Percentiles rank a stretch among this genome's conserved stretches.
Evolutionary conservation across 2,329 filamentous ascomycete genomes (phyloP).

Genomic region (Kalaharituber pfeilii): DNA sequence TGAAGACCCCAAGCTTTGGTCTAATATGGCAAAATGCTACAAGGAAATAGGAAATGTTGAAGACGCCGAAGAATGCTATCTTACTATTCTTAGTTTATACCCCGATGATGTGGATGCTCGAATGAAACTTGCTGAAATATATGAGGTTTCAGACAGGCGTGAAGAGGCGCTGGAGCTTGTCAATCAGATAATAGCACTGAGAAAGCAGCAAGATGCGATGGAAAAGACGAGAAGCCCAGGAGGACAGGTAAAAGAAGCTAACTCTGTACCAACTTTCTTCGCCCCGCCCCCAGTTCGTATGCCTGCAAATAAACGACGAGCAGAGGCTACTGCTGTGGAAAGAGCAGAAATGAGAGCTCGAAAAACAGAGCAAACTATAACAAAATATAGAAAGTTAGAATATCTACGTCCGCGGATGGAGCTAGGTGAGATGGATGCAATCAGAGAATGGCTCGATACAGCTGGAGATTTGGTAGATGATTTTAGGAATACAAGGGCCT

Average conservation of each 20-base stretch:
- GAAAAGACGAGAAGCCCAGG: background rate
- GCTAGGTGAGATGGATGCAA: slow-evolving; percentile 33
- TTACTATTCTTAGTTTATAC: slow-evolving; percentile 55
- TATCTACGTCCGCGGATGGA: slow-evolving; percentile 34
- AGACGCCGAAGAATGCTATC: slow-evolving; percentile 61
- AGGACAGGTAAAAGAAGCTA: background rate
- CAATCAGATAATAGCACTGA: slow-evolving; percentile 54
- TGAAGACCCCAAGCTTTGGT: slow-evolving; percentile 36
- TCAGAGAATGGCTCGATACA: slow-evolving; percentile 41
- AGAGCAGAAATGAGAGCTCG: slow-evolving; percentile 26
- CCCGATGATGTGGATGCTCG: slow-evolving; percentile 57
- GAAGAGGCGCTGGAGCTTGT: slow-evolving; percentile 63
- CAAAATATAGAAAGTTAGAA: slow-evolving; percentile 31
- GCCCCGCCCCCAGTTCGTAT: slow-evolving; percentile 13
- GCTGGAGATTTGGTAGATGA: slow-evolving; percentile 41
- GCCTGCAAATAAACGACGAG: slow-evolving; percentile 10
- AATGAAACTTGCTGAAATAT: slow-evolving; percentile 65
- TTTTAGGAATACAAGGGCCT: slow-evolving; percentile 41
- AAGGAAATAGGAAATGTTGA: slow-evolving; percentile 43
- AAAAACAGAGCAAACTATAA: slow-evolving; percentile 30
- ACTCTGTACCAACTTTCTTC: slow-evolving; percentile 7
- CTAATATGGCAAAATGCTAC: slow-evolving; percentile 51
- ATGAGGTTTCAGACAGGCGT: slow-evolving; percentile 54
- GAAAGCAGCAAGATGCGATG: slow-evolving; percentile 29
- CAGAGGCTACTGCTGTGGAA: slow-evolving; percentile 16